These are phyloP conservation scores for Naganishia vaughanmartiniae DNA, from an alignment of 768 basidiomycete species.

Conservation along the genomic window DNA sequence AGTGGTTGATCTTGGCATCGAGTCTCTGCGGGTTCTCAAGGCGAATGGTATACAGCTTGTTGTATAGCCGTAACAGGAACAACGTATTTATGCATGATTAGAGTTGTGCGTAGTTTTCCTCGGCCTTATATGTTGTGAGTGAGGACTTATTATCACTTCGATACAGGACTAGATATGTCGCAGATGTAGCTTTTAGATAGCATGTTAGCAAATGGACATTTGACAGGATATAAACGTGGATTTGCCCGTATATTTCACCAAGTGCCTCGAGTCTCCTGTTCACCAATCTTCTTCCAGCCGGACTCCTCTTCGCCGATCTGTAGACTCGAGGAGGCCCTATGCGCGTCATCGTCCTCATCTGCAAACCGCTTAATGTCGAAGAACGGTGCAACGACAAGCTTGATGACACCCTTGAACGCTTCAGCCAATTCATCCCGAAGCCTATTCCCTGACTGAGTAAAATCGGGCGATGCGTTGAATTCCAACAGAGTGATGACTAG, in stretches of 20 bases:
- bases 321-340: not conserved
- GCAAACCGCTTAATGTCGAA: slow-evolving; percentile 35
- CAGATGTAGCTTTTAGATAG: not conserved
- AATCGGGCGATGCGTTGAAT: slow-evolving; percentile 92
- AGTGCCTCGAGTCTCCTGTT: slow-evolving; percentile 25
- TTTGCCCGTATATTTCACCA: slow-evolving; percentile 9
- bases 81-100: not conserved
- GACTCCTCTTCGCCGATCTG: slow-evolving; percentile 9
- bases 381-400: slow-evolving; percentile 68
- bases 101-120: not conserved
- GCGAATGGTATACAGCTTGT: slow-evolving; percentile 21
- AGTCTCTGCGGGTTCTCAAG: slow-evolving; percentile 41
- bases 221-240: not conserved
- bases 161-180: no score
- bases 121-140: no score
- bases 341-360: slow-evolving; percentile 33
- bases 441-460: slow-evolving; percentile 82
- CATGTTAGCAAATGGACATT: not conserved
- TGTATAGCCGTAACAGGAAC: not conserved
- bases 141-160: no score
- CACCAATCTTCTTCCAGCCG: slow-evolving; percentile 25
- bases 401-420: slow-evolving; percentile 69
- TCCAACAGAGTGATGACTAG: slow-evolving; percentile 70
- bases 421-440: slow-evolving; percentile 77
- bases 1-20: slow-evolving; percentile 37